These are phyloP conservation scores for Podila clonocystis DNA, from an alignment of 192 early-diverging fungal genomes.

Conservation along the genomic window DNA sequence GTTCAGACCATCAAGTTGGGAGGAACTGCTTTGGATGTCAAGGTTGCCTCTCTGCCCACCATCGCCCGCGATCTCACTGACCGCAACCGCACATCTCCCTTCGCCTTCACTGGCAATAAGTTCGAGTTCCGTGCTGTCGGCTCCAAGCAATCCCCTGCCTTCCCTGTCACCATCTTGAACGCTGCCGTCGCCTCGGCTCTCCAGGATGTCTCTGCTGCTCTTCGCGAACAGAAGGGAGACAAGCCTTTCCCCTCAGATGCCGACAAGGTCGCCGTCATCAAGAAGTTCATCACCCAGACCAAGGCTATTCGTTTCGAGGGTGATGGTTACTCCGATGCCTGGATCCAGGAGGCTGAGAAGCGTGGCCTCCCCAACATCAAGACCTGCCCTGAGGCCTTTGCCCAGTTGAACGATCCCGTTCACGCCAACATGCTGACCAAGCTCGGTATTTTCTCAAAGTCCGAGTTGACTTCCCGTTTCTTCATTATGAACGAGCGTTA, in stretches of 20 bases:
- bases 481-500: constrained; percentile 98
- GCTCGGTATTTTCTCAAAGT: constrained; percentile 85
- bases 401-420: constrained; percentile 74
- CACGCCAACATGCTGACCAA: constrained; percentile 83
- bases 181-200: constrained; percentile 89
- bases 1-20: constrained; percentile 93
- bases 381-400: constrained; percentile 90
- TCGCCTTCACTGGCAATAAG: constrained; percentile 99
- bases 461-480: constrained; percentile 92
- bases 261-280: constrained; percentile 91
- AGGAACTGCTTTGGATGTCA: constrained; percentile 95
- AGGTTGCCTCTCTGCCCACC: constrained; percentile 91
- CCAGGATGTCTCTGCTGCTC: constrained; percentile 72
- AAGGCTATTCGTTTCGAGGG: constrained; percentile 96
- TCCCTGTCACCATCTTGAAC: constrained; percentile 95
- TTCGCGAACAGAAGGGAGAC: constrained; percentile 84
- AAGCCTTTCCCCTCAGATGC: constrained; percentile 83
- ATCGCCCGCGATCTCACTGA: constrained; percentile 98
- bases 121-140: constrained; percentile 99
- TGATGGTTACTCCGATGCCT: constrained; percentile 97
- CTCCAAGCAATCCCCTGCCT: constrained; percentile 97
- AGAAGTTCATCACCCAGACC: constrained; percentile 80
- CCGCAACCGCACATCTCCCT: constrained; percentile 99
- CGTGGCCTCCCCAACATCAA: constrained; percentile 98
- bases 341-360: constrained; percentile 91